A percentile compares a stretch with the other conserved stretches of the same genome.
phyloP scores from a whole-genome alignment of 2,329 filamentous ascomycete species.

The Phaeosphaeria sp. region DNA sequence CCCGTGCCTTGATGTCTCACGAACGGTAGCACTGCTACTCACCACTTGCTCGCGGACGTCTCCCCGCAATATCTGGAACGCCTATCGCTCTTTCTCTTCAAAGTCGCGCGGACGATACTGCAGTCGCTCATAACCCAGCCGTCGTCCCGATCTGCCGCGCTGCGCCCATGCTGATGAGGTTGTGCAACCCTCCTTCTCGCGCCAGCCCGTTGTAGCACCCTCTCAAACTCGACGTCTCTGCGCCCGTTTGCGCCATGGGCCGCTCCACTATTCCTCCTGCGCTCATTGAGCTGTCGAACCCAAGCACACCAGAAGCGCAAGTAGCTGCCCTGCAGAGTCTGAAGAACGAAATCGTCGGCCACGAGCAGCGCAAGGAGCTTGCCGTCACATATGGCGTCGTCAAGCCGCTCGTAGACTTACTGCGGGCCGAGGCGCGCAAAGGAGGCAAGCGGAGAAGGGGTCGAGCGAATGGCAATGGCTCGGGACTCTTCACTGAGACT shows the following conservation, averaged over 20 bases:
- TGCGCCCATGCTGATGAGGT: constrained; percentile 3
- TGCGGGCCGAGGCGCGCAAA: constrained; percentile 54
- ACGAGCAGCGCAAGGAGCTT: constrained; percentile 82
- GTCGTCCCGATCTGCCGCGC: neutral
- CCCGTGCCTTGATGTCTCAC: neutral
- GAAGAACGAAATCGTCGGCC: constrained; percentile 90
- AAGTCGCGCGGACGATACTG: constrained; percentile 1
- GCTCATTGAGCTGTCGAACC: constrained; percentile 47
- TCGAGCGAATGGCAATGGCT: constrained; percentile 29
- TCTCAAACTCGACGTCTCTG: neutral
- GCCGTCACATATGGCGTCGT: constrained; percentile 76
- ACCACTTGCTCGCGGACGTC: constrained; percentile 15
- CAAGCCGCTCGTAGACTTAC: constrained; percentile 63
- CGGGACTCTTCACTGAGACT: constrained; percentile 12
- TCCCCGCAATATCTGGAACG: constrained; percentile 13
- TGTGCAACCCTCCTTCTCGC: constrained; percentile 1
- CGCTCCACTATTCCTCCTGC: constrained; percentile 44
- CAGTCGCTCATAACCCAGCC: neutral
- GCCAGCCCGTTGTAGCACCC: constrained; percentile 15
- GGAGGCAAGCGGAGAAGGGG: constrained; percentile 56
- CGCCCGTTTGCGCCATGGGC: constrained; percentile 34
- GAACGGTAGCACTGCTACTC: constrained; percentile 8
- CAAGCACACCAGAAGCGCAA: constrained; percentile 48
- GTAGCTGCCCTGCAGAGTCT: constrained; percentile 70
- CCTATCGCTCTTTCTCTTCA: neutral